These are phyloP conservation scores for Panicum hallii DNA, from an alignment of 202 grass and related monocot species.

Conservation along the genomic window DNA sequence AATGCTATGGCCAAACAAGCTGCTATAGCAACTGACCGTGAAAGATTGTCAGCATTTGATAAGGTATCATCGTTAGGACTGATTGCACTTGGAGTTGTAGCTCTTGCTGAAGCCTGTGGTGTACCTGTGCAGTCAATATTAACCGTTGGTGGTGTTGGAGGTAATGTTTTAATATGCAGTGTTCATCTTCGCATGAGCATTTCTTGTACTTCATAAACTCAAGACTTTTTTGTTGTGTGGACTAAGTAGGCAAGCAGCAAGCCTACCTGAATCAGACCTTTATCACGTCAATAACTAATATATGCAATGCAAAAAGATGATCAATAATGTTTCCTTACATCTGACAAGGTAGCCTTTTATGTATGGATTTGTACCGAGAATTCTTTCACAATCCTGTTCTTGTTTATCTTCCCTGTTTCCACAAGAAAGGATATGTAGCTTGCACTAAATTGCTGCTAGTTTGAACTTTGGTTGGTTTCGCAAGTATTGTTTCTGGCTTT, in stretches of 20 bases:
- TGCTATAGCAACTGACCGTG: constrained; percentile 41
- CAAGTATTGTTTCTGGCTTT: constrained; percentile 5
- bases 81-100: constrained; percentile 68
- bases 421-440: neutral
- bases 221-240: neutral
- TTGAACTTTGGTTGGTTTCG: neutral
- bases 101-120: constrained; percentile 72
- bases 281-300: constrained; percentile 1
- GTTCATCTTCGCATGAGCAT: neutral
- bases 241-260: neutral
- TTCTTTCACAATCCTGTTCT: neutral
- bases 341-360: neutral
- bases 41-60: constrained; percentile 72
- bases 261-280: constrained; percentile 5
- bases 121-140: constrained; percentile 75
- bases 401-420: neutral
- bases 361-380: neutral
- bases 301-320: neutral
- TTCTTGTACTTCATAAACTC: neutral
- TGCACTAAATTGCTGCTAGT: neutral
- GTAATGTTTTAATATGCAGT: constrained; percentile 37
- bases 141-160: constrained; percentile 81
- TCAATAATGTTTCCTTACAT: neutral
- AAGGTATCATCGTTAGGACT: constrained; percentile 70
- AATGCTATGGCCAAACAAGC: constrained; percentile 41